Evolutionary conservation across 2,329 filamentous ascomycete genomes (phyloP).

Genomic region (Diaporthe vexans): DNA sequence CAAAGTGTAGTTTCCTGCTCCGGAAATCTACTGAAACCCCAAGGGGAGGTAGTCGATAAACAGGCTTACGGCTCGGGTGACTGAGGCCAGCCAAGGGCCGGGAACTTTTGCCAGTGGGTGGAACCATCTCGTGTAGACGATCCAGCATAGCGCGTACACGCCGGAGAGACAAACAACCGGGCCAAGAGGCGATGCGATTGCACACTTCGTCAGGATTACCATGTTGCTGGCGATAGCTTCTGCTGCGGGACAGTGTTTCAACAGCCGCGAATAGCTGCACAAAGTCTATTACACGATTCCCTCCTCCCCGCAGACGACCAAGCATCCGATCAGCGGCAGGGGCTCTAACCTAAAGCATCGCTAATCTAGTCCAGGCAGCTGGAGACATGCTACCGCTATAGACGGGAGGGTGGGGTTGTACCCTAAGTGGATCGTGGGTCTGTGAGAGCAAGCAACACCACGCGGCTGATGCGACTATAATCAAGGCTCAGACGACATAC

Average conservation of each 20-base stretch:
- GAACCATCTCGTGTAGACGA: constrained; percentile 26
- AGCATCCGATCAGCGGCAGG: constrained; percentile 26
- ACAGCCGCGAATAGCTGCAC: not conserved
- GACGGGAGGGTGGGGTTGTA: not conserved
- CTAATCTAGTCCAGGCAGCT: constrained; percentile 20
- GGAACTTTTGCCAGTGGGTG: constrained; percentile 23
- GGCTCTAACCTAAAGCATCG: constrained; percentile 22
- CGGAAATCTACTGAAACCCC: not conserved
- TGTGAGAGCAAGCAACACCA: not conserved
- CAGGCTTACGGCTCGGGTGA: constrained; percentile 11
- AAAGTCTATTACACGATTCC: not conserved
- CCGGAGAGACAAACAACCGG: not conserved
- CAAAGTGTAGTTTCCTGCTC: not conserved
- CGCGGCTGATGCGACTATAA: constrained; percentile 5
- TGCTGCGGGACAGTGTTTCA: not conserved
- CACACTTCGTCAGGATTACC: not conserved
- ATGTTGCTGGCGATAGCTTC: not conserved
- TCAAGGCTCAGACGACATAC: not conserved
- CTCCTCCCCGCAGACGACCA: constrained; percentile 10
- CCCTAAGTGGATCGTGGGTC: not conserved
- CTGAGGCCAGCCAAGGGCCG: constrained; percentile 28
- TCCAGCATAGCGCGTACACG: not conserved
- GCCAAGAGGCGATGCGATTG: not conserved
- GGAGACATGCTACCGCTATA: constrained; percentile 12
- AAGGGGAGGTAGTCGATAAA: not conserved